phyloP scores from a whole-genome alignment of 2,329 filamentous ascomycete species.

The Didymosphaeria variabile region DNA sequence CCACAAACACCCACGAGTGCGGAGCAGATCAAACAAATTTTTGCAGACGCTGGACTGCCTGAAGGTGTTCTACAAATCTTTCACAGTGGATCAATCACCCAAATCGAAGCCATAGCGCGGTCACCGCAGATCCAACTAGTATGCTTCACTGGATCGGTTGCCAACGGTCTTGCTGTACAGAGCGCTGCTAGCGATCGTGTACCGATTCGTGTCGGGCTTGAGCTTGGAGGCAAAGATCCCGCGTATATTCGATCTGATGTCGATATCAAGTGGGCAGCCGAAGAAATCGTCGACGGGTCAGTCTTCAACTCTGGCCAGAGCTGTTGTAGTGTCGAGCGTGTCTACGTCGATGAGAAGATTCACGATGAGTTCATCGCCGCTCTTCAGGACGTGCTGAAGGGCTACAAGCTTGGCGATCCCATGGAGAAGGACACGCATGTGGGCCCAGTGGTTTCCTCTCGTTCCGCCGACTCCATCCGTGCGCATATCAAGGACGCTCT shows the following conservation, averaged over 20 bases:
- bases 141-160: conserved; percentile 94
- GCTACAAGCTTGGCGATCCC: conserved; percentile 90
- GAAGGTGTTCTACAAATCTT: conserved; percentile 89
- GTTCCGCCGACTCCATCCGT: conserved; percentile 78
- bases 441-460: conserved; percentile 86
- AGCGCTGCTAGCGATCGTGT: conserved; percentile 84
- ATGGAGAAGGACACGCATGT: conserved; percentile 80
- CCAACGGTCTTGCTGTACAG: conserved; percentile 85
- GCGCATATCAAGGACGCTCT: conserved; percentile 84
- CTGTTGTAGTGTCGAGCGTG: conserved; percentile 90
- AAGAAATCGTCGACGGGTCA: conserved; percentile 94
- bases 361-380: conserved; percentile 84
- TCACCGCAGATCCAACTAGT: conserved; percentile 80
- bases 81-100: conserved; percentile 80
- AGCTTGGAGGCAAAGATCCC: conserved; percentile 94
- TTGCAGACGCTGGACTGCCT: conserved; percentile 82
- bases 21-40: conserved; percentile 81
- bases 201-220: conserved; percentile 80
- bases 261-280: conserved; percentile 88
- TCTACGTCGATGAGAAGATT: conserved; percentile 88
- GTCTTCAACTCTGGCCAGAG: conserved; percentile 99
- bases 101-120: conserved; percentile 80
- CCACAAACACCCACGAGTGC: conserved; percentile 93
- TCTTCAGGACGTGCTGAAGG: conserved; percentile 77
- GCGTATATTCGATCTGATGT: conserved; percentile 89